phyloP scores from a whole-genome alignment of 495 filamentous ascomycete genomes.

The Corynascus novoguineensis region DNA sequence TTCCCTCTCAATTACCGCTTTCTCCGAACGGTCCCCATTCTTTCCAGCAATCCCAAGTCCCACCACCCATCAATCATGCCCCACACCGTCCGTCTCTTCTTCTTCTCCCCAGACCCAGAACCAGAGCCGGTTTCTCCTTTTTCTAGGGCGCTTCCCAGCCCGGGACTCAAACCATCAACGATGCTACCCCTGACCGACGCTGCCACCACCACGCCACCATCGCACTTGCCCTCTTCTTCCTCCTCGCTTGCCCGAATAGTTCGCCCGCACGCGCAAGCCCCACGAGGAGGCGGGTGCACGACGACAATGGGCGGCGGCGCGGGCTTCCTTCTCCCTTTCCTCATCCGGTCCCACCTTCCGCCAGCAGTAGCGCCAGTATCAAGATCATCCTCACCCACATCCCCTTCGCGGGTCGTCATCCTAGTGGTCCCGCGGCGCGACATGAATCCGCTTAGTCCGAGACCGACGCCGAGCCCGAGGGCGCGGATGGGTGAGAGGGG shows the following conservation, averaged over 20 bases:
- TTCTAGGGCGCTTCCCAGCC: too few relatives aligned
- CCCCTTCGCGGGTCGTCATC: too few relatives aligned
- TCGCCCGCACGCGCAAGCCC: too few relatives aligned
- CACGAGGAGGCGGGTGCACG: neutral
- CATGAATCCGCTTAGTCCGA: conserved; percentile 7
- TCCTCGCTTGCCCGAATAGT: too few relatives aligned
- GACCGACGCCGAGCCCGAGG: neutral
- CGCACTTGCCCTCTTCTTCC: neutral
- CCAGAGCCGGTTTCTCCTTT: neutral
- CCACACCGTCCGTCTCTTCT: conserved; percentile 36
- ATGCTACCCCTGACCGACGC: conserved; percentile 5
- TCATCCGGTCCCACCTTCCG: neutral
- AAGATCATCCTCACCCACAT: too few relatives aligned
- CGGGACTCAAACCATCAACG: neutral
- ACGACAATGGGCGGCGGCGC: conserved; percentile 23
- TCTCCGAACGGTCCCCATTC: conserved; percentile 29
- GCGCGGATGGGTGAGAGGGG: conserved; percentile 19
- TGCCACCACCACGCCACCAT: neutral
- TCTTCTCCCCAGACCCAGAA: neutral
- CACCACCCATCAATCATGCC: conserved; percentile 44
- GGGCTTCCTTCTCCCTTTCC: conserved; percentile 3
- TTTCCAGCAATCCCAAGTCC: conserved; percentile 42
- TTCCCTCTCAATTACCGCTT: conserved; percentile 13
- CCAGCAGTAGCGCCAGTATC: too few relatives aligned
- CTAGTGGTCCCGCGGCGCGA: too few relatives aligned